A percentile compares a stretch with the other conserved stretches of the same genome.
Conservation (phyloP, 768 basidiomycete species). For the Auricularia sp. region DNA sequence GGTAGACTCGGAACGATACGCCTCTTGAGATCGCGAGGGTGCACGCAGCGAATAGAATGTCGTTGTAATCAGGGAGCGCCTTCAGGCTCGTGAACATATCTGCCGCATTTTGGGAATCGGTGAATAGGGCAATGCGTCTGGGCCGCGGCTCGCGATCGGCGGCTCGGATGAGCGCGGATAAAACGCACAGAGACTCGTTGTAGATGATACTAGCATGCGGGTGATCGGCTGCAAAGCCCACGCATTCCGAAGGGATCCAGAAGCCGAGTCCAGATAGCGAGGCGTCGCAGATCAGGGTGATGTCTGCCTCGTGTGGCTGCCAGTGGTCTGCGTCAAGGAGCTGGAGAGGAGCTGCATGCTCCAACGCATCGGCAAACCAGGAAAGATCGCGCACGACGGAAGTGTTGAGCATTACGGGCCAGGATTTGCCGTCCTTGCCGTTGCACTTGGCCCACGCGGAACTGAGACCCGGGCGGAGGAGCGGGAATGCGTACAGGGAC, state of each 20-base stretch:
- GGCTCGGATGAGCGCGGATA: background rate
- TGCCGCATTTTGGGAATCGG: background rate
- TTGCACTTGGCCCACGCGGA: constrained; percentile 26
- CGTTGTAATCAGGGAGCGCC: background rate
- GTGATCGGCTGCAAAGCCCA: background rate
- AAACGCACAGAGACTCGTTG: background rate
- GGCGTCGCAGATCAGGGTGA: background rate
- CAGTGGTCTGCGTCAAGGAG: background rate
- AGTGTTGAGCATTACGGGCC: constrained; percentile 20
- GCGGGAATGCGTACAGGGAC: constrained; percentile 30
- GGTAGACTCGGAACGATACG: background rate
- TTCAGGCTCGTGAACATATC: background rate
- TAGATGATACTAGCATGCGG: background rate
- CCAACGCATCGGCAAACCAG: constrained; percentile 22
- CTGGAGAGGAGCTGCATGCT: background rate
- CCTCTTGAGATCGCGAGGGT: background rate
- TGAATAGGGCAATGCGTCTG: background rate
- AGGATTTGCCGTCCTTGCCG: constrained; percentile 13
- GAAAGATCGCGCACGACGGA: constrained; percentile 17
- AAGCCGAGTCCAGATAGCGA: background rate
- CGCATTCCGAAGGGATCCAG: background rate
- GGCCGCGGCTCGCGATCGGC: background rate
- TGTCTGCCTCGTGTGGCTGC: background rate
- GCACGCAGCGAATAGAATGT: background rate
- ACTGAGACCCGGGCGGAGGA: constrained; percentile 23